Evolutionary conservation across 2,329 filamentous ascomycete species (phyloP).

Genomic region (Trichoderma brevicompactum): DNA sequence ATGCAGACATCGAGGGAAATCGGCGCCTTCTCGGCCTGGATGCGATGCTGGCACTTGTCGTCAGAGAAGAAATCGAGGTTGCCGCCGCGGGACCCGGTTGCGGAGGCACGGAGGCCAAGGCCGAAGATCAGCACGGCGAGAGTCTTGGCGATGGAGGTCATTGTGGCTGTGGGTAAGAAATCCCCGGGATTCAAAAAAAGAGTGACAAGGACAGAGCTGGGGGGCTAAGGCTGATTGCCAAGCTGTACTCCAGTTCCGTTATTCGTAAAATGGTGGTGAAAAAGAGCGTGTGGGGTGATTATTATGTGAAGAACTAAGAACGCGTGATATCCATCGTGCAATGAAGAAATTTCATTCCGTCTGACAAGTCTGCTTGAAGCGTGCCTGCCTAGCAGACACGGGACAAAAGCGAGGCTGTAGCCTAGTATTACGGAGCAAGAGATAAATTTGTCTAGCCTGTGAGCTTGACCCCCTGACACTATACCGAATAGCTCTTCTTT

Average conservation of each 20-base stretch:
- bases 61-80: slow-evolving; percentile 23
- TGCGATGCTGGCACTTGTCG: slow-evolving; percentile 18
- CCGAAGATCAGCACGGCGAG: slow-evolving; percentile 5
- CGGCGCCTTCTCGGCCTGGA: slow-evolving; percentile 7
- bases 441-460: background rate
- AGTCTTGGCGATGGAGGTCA: slow-evolving; percentile 15
- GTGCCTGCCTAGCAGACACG: background rate
- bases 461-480: background rate
- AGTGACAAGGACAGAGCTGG: background rate
- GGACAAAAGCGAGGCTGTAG: background rate
- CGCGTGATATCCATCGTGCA: background rate
- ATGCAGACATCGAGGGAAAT: slow-evolving; percentile 23
- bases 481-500: background rate
- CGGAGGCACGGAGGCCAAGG: slow-evolving; percentile 13
- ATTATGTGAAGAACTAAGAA: background rate
- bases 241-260: background rate
- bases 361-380: background rate
- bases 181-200: background rate
- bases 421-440: background rate
- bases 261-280: background rate
- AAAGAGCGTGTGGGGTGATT: background rate
- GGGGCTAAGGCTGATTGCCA: background rate
- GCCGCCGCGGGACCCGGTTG: slow-evolving; percentile 9
- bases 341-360: background rate
- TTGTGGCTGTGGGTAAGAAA: background rate